phyloP scores from a whole-genome alignment of 140 eudicot genomes.

The Cichorium intybus region DNA sequence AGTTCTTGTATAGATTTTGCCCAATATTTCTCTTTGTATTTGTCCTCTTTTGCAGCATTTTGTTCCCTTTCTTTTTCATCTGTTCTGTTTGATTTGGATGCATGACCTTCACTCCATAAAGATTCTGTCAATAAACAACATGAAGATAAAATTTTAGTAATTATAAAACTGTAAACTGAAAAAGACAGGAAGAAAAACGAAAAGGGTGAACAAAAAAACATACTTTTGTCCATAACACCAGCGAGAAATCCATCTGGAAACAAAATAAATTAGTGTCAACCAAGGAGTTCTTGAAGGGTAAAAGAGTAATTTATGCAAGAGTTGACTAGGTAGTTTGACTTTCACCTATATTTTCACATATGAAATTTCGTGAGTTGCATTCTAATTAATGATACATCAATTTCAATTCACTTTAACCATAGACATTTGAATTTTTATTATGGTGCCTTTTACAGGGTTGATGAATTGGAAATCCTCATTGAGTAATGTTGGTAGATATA shows the following conservation, averaged over 20 bases:
- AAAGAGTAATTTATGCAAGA: no score
- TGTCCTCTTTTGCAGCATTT: slow-evolving; percentile 71
- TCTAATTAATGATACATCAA: no score
- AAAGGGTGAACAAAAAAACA: no score
- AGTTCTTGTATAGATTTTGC: no score
- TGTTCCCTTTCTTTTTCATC: slow-evolving; percentile 81
- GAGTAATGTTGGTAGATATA: no score
- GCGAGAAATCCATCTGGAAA: slow-evolving; percentile 96
- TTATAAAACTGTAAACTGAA: not conserved
- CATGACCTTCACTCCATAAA: slow-evolving; percentile 51
- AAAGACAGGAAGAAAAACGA: slow-evolving; percentile 31
- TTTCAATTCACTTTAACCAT: no score
- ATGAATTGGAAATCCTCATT: no score
- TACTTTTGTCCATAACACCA: no score
- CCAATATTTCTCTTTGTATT: slow-evolving; percentile 75
- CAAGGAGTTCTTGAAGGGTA: not conserved
- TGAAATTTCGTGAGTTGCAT: no score
- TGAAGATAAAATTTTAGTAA: not conserved
- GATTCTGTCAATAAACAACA: slow-evolving; percentile 54
- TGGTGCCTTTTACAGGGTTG: no score
- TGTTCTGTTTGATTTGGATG: slow-evolving; percentile 50
- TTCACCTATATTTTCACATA: slow-evolving; percentile 81
- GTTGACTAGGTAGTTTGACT: slow-evolving; percentile 2
- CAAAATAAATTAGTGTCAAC: not conserved
- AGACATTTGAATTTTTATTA: no score